Conservation (phyloP, 1,284 basidiomycete species). For the Pseudozyma hubeiensis region DNA sequence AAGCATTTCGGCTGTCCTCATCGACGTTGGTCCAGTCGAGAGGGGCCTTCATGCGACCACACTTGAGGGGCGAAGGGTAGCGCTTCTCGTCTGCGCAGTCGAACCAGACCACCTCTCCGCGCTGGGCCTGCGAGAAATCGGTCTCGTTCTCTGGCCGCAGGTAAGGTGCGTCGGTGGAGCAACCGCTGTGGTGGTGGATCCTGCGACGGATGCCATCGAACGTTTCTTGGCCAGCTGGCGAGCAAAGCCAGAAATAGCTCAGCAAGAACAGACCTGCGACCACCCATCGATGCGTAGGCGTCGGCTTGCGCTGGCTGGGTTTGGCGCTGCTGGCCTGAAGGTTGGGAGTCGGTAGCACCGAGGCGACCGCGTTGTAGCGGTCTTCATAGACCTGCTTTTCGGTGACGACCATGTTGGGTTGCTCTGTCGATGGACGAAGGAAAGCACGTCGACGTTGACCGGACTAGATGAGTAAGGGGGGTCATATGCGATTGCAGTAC, state of each 20-base stretch:
- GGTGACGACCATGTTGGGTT: slow-evolving; percentile 16
- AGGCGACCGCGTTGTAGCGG: slow-evolving; percentile 36
- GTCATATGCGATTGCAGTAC: no score
- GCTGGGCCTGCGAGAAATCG: slow-evolving; percentile 38
- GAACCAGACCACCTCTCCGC: slow-evolving; percentile 45
- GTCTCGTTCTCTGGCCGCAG: slow-evolving; percentile 41
- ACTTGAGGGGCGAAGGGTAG: slow-evolving; percentile 44
- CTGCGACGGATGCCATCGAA: slow-evolving; percentile 18
- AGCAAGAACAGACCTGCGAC: slow-evolving; percentile 11
- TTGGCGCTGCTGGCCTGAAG: slow-evolving; percentile 6
- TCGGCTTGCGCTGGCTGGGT: slow-evolving; percentile 23
- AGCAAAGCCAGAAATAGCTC: slow-evolving; percentile 24
- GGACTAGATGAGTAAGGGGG: no score
- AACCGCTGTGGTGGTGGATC: slow-evolving; percentile 13
- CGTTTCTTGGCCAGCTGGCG: slow-evolving; percentile 14
- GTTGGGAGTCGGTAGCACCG: slow-evolving; percentile 22
- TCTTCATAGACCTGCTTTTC: slow-evolving; percentile 29
- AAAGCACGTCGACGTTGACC: background rate
- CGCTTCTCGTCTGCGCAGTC: slow-evolving; percentile 42
- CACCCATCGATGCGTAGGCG: slow-evolving; percentile 22
- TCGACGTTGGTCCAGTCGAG: slow-evolving; percentile 52
- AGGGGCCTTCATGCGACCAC: slow-evolving; percentile 53
- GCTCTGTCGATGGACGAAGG: background rate
- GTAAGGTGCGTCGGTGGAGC: slow-evolving; percentile 10
- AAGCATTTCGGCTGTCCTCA: slow-evolving; percentile 45